These are phyloP conservation scores for Globomyces pollinis-pini DNA, from an alignment of 192 early-diverging fungal species.

Conservation along the genomic window DNA sequence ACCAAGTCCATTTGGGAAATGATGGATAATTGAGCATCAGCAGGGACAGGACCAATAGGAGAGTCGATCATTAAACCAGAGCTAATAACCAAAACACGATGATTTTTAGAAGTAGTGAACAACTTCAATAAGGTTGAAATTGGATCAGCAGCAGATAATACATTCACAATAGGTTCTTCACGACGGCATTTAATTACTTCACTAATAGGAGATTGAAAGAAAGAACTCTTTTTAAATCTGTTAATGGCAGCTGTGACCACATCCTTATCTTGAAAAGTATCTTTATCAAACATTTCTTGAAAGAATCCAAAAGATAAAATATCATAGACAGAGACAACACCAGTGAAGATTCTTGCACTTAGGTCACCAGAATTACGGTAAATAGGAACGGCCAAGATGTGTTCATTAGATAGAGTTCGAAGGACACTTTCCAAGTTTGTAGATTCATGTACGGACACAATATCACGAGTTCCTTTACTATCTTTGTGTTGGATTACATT, in stretches of 20 bases:
- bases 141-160: slow-evolving; percentile 28
- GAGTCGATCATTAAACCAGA: slow-evolving; percentile 16
- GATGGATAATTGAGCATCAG: slow-evolving; percentile 8
- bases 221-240: slow-evolving; percentile 4
- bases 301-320: slow-evolving; percentile 39
- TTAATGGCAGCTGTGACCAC: neutral
- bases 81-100: slow-evolving; percentile 38
- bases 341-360: slow-evolving; percentile 11
- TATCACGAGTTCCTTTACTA: neutral
- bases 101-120: slow-evolving; percentile 23
- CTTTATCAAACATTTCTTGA: slow-evolving; percentile 36
- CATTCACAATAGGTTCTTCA: slow-evolving; percentile 27
- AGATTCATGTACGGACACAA: slow-evolving; percentile 29
- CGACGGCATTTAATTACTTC: slow-evolving; percentile 22
- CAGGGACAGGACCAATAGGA: slow-evolving; percentile 9
- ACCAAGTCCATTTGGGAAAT: slow-evolving; percentile 16
- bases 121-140: slow-evolving; percentile 32
- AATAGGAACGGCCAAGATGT: slow-evolving; percentile 37
- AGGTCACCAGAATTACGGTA: slow-evolving; percentile 11
- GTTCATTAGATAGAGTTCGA: slow-evolving; percentile 16
- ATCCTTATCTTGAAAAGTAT: slow-evolving; percentile 14
- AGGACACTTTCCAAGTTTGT: slow-evolving; percentile 29
- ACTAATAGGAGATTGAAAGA: slow-evolving; percentile 30
- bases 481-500: neutral
- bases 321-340: slow-evolving; percentile 44